These are phyloP conservation scores for Hansenula lynferdii DNA, from an alignment of 1,139 yeast genomes.

Conservation along the genomic window DNA sequence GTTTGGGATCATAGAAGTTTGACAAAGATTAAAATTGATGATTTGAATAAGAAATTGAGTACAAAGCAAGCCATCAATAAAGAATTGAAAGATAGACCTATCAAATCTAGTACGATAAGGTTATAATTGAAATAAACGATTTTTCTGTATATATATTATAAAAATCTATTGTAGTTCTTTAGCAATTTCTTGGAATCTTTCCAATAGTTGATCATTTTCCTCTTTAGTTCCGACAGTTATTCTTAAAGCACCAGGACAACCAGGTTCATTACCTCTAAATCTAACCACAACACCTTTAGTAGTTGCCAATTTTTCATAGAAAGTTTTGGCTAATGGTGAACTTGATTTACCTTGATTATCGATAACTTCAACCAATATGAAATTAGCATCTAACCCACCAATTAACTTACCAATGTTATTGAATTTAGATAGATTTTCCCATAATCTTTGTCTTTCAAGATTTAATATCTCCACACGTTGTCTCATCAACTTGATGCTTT, in stretches of 20 bases:
- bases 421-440: conserved; percentile 46
- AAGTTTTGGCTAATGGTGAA: conserved; percentile 46
- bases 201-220: conserved; percentile 59
- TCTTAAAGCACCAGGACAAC: conserved; percentile 84
- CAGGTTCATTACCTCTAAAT: conserved; percentile 84
- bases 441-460: conserved; percentile 49
- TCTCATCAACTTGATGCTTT: conserved; percentile 59
- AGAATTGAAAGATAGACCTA: conserved; percentile 18
- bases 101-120: conserved; percentile 10
- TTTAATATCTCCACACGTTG: conserved; percentile 44
- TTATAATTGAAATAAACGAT: conserved; percentile 4
- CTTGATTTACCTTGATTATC: conserved; percentile 54
- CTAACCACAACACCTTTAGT: conserved; percentile 78
- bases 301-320: conserved; percentile 69
- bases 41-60: conserved; percentile 20
- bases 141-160: too few species aligned
- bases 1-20: conserved; percentile 9
- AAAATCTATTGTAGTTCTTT: conserved; percentile 26
- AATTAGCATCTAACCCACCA: conserved; percentile 90
- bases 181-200: conserved; percentile 41
- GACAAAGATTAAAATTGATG: conserved; percentile 20
- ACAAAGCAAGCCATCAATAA: conserved; percentile 23
- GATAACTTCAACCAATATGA: conserved; percentile 67
- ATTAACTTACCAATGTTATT: conserved; percentile 66
- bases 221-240: conserved; percentile 79